Evolutionary conservation across 1,139 yeast genomes (phyloP).

Genomic region (Arxiozyma bovina): DNA sequence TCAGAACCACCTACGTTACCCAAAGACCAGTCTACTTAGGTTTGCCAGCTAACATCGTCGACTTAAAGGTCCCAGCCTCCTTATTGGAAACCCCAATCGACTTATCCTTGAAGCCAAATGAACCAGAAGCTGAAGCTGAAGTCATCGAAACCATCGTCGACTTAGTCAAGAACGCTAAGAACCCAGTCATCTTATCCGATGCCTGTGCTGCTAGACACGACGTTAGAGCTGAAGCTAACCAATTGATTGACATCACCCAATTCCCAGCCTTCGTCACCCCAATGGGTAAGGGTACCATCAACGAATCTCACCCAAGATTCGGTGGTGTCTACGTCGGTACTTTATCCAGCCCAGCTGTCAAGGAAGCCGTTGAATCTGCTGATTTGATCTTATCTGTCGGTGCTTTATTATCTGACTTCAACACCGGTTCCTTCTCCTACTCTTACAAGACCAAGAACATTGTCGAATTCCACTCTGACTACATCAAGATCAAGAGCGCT

Average conservation of each 20-base stretch:
- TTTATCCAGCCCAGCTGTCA: constrained; percentile 65
- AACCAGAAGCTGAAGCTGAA: constrained; percentile 62
- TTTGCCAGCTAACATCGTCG: constrained; percentile 74
- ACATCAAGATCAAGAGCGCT: constrained; percentile 68
- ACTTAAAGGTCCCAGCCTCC: constrained; percentile 47
- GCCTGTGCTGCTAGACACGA: constrained; percentile 81
- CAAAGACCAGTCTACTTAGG: constrained; percentile 84
- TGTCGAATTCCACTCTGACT: constrained; percentile 84
- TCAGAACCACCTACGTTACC: constrained; percentile 58
- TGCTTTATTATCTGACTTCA: constrained; percentile 77
- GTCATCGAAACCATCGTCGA: constrained; percentile 50
- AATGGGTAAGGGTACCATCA: constrained; percentile 78
- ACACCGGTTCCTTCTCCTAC: constrained; percentile 83
- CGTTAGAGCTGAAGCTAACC: constrained; percentile 51
- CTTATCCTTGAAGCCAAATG: constrained; percentile 52
- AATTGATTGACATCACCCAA: constrained; percentile 59
- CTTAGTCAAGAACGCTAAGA: constrained; percentile 47
- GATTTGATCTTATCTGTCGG: constrained; percentile 76
- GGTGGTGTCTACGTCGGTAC: constrained; percentile 87
- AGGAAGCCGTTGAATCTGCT: constrained; percentile 64
- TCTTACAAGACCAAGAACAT: constrained; percentile 70
- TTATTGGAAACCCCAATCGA: constrained; percentile 58
- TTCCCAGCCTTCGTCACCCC: constrained; percentile 85
- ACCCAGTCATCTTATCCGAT: constrained; percentile 73
- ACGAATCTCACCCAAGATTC: constrained; percentile 65